Base-by-base conservation (phyloP, 306 rosid genomes). In the Quercus agrifolia region DNA sequence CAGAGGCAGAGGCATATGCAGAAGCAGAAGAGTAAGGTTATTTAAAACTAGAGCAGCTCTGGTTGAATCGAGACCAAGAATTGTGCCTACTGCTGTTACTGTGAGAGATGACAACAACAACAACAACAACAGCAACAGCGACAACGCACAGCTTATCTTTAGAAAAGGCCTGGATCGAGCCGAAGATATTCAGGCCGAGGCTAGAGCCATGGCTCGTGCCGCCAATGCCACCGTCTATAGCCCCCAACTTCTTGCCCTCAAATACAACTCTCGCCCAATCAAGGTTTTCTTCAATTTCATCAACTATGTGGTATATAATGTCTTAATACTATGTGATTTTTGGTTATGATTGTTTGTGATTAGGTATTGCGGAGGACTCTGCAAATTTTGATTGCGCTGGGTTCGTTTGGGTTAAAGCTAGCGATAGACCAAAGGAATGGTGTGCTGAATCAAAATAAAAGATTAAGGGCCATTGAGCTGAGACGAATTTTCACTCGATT, bases 161-260 rank as follows among this genome's bases (percentile, higher is more conserved):
- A 63, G 82, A 49, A 49, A 49, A 38, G 83, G 27, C 46, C 46
- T 41, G 5, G 83, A 82, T 61, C 93, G 95, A 44, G 85, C 96
- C 15, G 84, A 85, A 56, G 97, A 91, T 49, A 25, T 93, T 25
- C 92, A 89, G 83, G 94, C 98, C 1, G 98, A 93, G 86, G 81
- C 86, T 3, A 82, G 91, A 78, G 98, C 98, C 75, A 78, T 93
- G 91, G 28, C 82, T 14, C 98, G 98, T 74, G 92, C 97, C 9
- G 75, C 57, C 18, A 75, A 84, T 78, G 92, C 93, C 51, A 83
- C 97, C 71, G 64, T 93, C 62, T 93, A 93, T 79, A 84, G 80
- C 54, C 89, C 98, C 11, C 73, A 90, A 31, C 84, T 93, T 21
- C 63, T 93, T 21, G 87, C 90, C 28, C 41, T 68, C 18, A 77